Evolutionary conservation across 176 grass and related monocot species (phyloP), one percentile per base, ranked within the genome.

Genomic region (Cymbopogon citratus): DNA sequence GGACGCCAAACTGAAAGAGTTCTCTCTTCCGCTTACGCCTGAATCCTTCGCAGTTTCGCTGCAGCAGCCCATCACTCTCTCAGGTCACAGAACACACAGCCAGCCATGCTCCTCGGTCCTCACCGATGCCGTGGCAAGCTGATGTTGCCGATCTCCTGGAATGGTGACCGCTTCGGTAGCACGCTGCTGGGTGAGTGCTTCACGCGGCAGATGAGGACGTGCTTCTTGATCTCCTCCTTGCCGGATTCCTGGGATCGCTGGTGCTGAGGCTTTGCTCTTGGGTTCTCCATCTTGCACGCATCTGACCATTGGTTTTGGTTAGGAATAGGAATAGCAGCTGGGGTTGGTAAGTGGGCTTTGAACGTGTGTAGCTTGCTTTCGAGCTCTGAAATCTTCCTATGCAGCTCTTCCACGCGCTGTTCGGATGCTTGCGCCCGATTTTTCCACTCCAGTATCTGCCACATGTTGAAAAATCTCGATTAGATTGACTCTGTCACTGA

Each of bases 401-500:
- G 69, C 46, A 94, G 74, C 39, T 94, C 88, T 7, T 90, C 84
- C 4, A 78, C 79, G 2, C 81, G 87, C 11, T 87, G 79, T 46
- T 94, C 95, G 1, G 86, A 94, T 13, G 68, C 72, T 66, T 49
- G 84, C 38, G 88, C 88, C 40, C 67, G 82, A 26, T 76, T 82
- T 77, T 98, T 94, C 95, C 95, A 94, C 78, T 98, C 90, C 56
- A 89, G 63, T 67, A 89, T 85, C 95, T 98, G 89, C 16, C 69
- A 40, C 66, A 72, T 48, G 41, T 38, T 15, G 6, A 85, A 57
- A 45, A 38, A 2, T 68, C 12, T 29, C 3, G 9, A 71, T 89
- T 76, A 89, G 65, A 76, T 26, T 21, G 12, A 61, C 25, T 12
- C 33, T 34, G 12, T 67, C 14, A 36, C 11, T 31, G 15, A 35